Evolutionary conservation across 495 filamentous ascomycete species (phyloP), one percentile per base, ranked within the genome.

Genomic region (Lepraria neglecta): DNA sequence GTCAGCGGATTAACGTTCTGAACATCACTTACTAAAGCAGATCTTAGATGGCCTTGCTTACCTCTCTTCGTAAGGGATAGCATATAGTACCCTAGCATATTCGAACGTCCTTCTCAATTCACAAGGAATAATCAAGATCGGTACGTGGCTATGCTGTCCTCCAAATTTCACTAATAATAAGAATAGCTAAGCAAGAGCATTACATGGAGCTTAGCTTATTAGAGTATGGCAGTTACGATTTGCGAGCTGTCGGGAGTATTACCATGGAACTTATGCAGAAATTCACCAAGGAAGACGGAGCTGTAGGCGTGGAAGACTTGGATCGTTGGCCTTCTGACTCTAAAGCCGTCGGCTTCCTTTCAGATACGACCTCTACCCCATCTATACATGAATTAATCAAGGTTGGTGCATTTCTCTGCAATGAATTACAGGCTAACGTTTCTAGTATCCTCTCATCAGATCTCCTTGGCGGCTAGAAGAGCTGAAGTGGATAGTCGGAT

Each of bases 251-350:
- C 5, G 53, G 65, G 9, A 63, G 50, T 28, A 72, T 73, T 15
- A 67, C 61, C 10, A 73, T 71, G 68, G 68, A 71, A 65, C 54
- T 74, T 14, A 76, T 76, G 67, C 65, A 75, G 65, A 74, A 72
- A 56, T 75, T 72, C 64, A 54, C 43, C 27, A 76, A 75, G 63
- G 69, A 73, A 9, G 70, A 73, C 61, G 68, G 69, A 12, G 59
- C 68, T 21, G 65, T 71, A 17, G 70, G 70, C 1, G 52, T 76
- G 5, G 70, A 74, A 58, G 63, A 74, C 68, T 57, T 70, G 27
- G 35, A 71, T 63, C 63, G 64, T 58, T 69, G 65, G 66, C 57
- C 46, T 44, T 35, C 47, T 59, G 30, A 30, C 30, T 60, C 12
- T 51, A 60, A 59, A 35, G 61, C 64, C 2, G 54, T 71, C 17